Base-by-base conservation (phyloP, 2,329 filamentous ascomycete genomes). In the Aspergillus caelatus region DNA sequence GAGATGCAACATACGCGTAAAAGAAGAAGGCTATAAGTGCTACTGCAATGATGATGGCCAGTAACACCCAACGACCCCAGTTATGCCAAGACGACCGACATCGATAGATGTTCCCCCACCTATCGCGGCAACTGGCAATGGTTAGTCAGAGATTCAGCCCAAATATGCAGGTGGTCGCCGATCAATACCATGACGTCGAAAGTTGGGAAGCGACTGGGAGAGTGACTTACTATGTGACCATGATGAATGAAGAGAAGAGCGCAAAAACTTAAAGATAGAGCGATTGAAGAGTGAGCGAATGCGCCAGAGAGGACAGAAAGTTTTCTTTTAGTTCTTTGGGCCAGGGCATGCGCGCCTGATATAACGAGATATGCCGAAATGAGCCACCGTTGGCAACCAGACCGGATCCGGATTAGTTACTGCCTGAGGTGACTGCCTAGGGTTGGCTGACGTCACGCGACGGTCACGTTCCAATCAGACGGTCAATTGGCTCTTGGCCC, bases 51-150 rank as follows among this genome's bases (percentile, higher is more conserved):
- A 55, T 39, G n/a, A 55, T 2, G 9, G n/a, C 52, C 7, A 55
- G 52, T 23, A 55, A 36, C 8, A 55, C 30, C 52, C 52, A 55
- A 6, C 52, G 52, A 9, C 52, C 52, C 52, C 52, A 55, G 34
- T 55, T 21, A 55, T 55, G 12, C 52, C 52, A 55, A 1, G 52
- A 36, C 6, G 52, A 39, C 12, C 52, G 52, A 28, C 52, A 55
- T 39, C 52, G 52, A 19, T 26, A 55, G 16, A 23, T 4, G 14
- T 36, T 36, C 6, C 52, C 52, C 32, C 32, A 55, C 32, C 52
- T 11, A 11, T 55, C 52, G 16, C 52, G 52, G n/a, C 52, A 55
- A 16, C 52, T 55, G 14, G 7, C 1, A 41, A n/a, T 19, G 39
- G 39, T 41, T 41, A 41, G 16, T 41, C 16, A 7, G 16, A 41